A percentile compares a stretch with the other conserved stretches of the same genome.
phyloP scores from a whole-genome alignment of 257 asterid genomes.

The Gentiana macrophylla region DNA sequence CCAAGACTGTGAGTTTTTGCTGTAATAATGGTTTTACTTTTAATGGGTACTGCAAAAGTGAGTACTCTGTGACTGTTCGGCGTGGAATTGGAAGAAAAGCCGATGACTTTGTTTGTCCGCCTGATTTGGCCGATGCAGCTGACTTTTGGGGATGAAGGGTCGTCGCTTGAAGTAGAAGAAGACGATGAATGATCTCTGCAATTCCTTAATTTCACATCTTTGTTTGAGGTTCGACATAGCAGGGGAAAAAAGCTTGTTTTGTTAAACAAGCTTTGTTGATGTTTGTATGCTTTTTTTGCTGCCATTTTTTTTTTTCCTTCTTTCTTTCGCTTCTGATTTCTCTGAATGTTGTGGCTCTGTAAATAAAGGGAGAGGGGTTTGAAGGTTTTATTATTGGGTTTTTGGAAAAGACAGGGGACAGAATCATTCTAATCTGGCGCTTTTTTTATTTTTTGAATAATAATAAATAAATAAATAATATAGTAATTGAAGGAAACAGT shows the following conservation, averaged over 20 bases:
- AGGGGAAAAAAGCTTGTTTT: conserved; percentile 49
- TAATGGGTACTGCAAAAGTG: background rate
- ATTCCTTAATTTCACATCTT: conserved; percentile 32
- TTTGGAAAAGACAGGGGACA: too few species aligned
- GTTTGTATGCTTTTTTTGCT: background rate
- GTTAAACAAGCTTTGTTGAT: conserved; percentile 24
- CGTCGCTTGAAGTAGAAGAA: conserved; percentile 12
- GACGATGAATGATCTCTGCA: conserved; percentile 14
- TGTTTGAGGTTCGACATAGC: conserved; percentile 54
- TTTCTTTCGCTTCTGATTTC: too few species aligned
- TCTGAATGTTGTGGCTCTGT: too few species aligned
- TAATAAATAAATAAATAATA: too few species aligned
- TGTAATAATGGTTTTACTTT: background rate
- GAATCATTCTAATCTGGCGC: too few species aligned
- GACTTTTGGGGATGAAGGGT: conserved; percentile 81
- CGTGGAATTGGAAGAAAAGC: conserved; percentile 7
- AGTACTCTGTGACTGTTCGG: conserved; percentile 2
- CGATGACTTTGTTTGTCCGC: conserved; percentile 37
- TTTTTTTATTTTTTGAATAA: too few species aligned
- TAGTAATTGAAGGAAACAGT: too few species aligned
- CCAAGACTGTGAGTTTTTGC: conserved; percentile 13
- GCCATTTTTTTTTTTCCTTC: too few species aligned
- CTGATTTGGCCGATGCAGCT: conserved; percentile 88
- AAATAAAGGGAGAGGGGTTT: too few species aligned
- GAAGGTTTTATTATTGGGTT: too few species aligned